A percentile compares a stretch with the other conserved stretches of the same genome.
Evolutionary conservation across 2,329 filamentous ascomycete genomes (phyloP).

Genomic region (Paracorniculantispora psalliotae): DNA sequence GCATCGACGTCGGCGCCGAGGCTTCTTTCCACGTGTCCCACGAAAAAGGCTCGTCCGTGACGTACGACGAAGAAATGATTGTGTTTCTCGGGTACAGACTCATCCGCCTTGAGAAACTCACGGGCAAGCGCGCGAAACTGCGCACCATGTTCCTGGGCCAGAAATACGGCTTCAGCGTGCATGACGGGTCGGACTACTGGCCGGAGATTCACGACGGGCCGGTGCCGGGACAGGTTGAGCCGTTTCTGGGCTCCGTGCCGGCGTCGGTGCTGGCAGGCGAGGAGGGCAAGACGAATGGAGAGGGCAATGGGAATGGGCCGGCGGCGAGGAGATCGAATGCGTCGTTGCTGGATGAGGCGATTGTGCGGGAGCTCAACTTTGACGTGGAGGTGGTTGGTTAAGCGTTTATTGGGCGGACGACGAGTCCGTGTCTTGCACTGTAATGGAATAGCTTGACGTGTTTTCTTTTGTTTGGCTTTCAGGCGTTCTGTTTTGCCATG

Average conservation of each 20-base stretch:
- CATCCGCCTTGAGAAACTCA: slow-evolving; percentile 24
- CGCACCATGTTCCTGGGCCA: slow-evolving; percentile 43
- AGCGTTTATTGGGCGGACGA: too few species aligned
- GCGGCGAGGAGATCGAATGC: not conserved
- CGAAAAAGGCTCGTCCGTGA: slow-evolving; percentile 21
- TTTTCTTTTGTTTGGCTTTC: not conserved
- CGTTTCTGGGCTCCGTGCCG: slow-evolving; percentile 16
- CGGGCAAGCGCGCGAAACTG: slow-evolving; percentile 21
- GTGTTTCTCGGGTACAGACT: slow-evolving; percentile 25
- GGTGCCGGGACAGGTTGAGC: slow-evolving; percentile 20
- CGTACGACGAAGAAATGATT: slow-evolving; percentile 25
- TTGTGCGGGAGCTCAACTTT: slow-evolving; percentile 16
- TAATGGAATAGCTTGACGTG: too few species aligned
- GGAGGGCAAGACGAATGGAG: too few species aligned
- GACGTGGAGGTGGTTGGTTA: slow-evolving; percentile 15
- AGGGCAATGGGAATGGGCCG: too few species aligned
- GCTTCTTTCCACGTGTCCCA: slow-evolving; percentile 17
- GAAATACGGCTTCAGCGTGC: slow-evolving; percentile 25
- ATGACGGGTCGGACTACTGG: slow-evolving; percentile 24
- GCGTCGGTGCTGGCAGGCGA: not conserved
- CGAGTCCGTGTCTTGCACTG: too few species aligned
- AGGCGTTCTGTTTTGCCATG: not conserved
- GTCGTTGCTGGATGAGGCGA: slow-evolving; percentile 14
- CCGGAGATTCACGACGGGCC: slow-evolving; percentile 23
- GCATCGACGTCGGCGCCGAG: slow-evolving; percentile 18